phyloP scores from a whole-genome alignment of 805 yeast genomes.

The Candida yuanshanica region DNA sequence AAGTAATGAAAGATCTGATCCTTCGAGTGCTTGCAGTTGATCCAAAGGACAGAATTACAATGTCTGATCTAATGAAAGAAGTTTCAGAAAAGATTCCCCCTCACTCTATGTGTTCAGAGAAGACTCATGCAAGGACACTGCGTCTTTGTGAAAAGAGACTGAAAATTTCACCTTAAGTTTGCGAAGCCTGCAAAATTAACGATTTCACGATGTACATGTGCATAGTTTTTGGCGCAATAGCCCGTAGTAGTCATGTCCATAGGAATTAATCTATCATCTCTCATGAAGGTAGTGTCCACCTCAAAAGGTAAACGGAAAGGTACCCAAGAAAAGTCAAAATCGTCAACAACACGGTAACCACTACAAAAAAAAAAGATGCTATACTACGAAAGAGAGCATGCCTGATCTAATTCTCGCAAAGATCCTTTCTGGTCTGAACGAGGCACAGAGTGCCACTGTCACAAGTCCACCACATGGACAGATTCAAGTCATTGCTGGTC shows the following conservation, averaged over 20 bases:
- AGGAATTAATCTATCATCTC: no score
- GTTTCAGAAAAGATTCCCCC: background rate
- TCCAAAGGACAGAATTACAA: conserved; percentile 6
- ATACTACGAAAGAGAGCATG: background rate
- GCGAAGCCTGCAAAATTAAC: background rate
- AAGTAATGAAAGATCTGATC: conserved; percentile 1
- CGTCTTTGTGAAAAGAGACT: conserved; percentile 8
- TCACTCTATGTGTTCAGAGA: conserved; percentile 1
- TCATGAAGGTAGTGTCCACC: no score
- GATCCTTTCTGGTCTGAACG: conserved; percentile 27
- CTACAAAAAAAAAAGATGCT: no score
- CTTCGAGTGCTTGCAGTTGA: conserved; percentile 5
- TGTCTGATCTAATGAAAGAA: conserved; percentile 4
- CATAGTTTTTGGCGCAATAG: no score
- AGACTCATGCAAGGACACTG: conserved; percentile 7
- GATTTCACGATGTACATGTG: no score
- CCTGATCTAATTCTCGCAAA: background rate
- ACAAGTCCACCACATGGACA: conserved; percentile 34
- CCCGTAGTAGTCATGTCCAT: no score
- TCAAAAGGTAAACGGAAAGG: background rate
- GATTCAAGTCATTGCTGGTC: conserved; percentile 56
- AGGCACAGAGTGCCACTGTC: conserved; percentile 40
- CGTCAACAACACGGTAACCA: background rate
- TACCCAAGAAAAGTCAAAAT: background rate
- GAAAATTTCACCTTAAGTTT: background rate